Evolutionary conservation across 305 asterid genomes (phyloP).

Genomic region (Fraxinus albicans): DNA sequence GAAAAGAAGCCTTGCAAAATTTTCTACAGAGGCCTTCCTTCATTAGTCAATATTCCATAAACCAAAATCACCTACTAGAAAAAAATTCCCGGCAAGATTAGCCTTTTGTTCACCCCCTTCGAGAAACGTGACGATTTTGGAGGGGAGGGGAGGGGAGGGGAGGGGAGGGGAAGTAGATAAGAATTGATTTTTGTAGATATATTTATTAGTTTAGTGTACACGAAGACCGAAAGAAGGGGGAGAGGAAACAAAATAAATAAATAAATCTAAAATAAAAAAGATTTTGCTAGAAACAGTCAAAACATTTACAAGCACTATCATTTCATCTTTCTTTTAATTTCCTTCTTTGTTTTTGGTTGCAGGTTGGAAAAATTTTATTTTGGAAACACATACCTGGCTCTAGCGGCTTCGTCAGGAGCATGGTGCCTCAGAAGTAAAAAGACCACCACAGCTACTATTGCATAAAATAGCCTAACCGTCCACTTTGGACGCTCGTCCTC

Average conservation of each 20-base stretch:
- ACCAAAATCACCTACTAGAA: neutral
- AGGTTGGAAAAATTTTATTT: neutral
- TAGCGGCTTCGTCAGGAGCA: constrained; percentile 99
- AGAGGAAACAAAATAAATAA: neutral
- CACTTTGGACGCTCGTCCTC: constrained; percentile 91
- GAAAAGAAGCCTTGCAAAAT: neutral
- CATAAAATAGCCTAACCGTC: constrained; percentile 89
- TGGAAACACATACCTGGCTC: constrained; percentile 69
- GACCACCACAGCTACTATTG: constrained; percentile 63
- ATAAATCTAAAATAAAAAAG: neutral
- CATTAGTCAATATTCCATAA: neutral
- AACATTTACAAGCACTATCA: neutral
- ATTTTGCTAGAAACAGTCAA: neutral
- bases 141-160: neutral
- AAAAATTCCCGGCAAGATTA: neutral
- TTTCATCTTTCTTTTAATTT: neutral
- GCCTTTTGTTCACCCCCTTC: neutral
- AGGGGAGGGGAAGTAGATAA: neutral
- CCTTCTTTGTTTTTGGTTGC: neutral
- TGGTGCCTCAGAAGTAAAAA: constrained; percentile 88
- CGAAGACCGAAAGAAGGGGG: neutral
- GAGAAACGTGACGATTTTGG: neutral
- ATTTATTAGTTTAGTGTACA: neutral
- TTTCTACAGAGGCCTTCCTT: neutral
- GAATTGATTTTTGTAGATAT: neutral